Evolutionary conservation across 768 basidiomycete species (phyloP), one percentile per base, ranked within the genome.

Genomic region (Kwoniella sp.): DNA sequence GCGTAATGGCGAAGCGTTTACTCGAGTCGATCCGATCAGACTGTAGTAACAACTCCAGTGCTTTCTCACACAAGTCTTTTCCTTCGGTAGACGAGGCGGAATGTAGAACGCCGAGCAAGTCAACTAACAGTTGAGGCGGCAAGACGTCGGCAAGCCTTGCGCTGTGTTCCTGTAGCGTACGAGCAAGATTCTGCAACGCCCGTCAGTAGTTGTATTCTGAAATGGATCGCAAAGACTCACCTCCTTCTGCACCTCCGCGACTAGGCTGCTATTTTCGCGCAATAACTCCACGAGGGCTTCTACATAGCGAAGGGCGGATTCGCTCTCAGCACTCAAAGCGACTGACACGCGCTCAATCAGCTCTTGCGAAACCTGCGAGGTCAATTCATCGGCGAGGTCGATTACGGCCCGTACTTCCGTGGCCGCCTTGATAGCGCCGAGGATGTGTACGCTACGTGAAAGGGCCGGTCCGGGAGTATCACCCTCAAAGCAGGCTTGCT

Each of bases 1-100:
- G 50, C 19, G 57, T 38, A 7, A 65, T 38, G 17, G 49, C 55
- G 36, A 62, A 65, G 19, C 63, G 54, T 27, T 40, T 47, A 23
- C 6, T 23, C 3, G 39, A 8, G 3, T 54, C 52, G 12, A 47
- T 34, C 2, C 47, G 22, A 8, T 5, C n/a, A n/a, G 52, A 28
- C 26, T 40, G 36, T 14, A 54, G 38, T 17, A 54, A 25, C 10
- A 38, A 19, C 2, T 4, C 10, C 4, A 37, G 17, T 10, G 23
- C 26, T 19, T 31, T 10, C 29, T 46, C 45, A 29, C 36, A 15
- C 14, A 23, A 11, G 17, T 39, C 38, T 41, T 41, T 44, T 5
- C 27, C 29, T 36, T 31, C 7, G 17, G 20, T 12, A 2, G 37
- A 20, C 17, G 45, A 31, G 2, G 36, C 23, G 19, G 38, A 39